These are phyloP conservation scores for Pochonia chlamydosporia DNA, from an alignment of 2,329 filamentous ascomycete genomes.

Conservation along the genomic window DNA sequence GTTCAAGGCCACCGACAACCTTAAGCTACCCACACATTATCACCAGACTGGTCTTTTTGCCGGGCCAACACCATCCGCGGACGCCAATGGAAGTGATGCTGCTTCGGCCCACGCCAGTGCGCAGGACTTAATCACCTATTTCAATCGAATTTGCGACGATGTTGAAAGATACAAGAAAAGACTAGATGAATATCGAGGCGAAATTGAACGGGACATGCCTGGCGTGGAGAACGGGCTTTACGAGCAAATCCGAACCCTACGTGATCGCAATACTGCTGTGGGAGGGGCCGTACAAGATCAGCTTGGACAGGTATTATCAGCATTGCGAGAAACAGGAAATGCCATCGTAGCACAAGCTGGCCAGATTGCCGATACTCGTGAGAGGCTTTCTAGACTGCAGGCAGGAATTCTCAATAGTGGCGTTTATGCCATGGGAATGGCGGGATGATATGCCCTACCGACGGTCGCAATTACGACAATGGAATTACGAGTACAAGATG, in stretches of 20 bases:
- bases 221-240: conserved; percentile 41
- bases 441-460: conserved; percentile 20
- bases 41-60: conserved; percentile 41
- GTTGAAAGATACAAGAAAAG: conserved; percentile 37
- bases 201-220: conserved; percentile 42
- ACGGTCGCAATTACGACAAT: too few relatives aligned
- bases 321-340: conserved; percentile 33
- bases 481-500: too few relatives aligned
- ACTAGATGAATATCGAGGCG: conserved; percentile 37
- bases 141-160: conserved; percentile 37
- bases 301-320: conserved; percentile 30
- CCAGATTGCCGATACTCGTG: conserved; percentile 36
- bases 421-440: conserved; percentile 26
- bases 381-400: conserved; percentile 34
- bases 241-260: conserved; percentile 32
- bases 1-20: conserved; percentile 68
- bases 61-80: conserved; percentile 21
- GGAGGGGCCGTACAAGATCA: conserved; percentile 29
- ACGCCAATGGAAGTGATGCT: conserved; percentile 24
- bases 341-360: conserved; percentile 36
- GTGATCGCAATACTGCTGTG: conserved; percentile 24
- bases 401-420: conserved; percentile 34
- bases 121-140: conserved; percentile 39
- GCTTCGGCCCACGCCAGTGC: conserved; percentile 31
- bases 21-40: conserved; percentile 60